A percentile compares a stretch with the other conserved stretches of the same genome.
These are phyloP conservation scores for Moesziomyces globuligerus DNA, from an alignment of 1,284 basidiomycete genomes.

Conservation along the genomic window DNA sequence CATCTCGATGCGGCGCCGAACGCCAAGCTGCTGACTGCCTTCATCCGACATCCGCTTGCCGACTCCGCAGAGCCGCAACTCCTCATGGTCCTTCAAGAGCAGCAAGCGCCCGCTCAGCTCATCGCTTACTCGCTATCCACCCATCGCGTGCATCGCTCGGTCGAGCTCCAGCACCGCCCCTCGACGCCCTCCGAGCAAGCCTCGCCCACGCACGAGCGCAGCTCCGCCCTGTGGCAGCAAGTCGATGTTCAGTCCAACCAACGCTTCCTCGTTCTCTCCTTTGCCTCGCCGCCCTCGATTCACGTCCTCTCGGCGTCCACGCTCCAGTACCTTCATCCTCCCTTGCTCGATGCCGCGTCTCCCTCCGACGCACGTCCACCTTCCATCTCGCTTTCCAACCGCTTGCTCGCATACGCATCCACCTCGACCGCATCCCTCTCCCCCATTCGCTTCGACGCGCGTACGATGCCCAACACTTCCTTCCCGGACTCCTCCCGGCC, in stretches of 20 bases:
- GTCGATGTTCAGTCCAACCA: slow-evolving; percentile 32
- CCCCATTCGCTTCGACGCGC: slow-evolving; percentile 19
- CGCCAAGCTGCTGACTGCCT: slow-evolving; percentile 16
- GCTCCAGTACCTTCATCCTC: slow-evolving; percentile 20
- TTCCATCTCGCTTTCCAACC: slow-evolving; percentile 33
- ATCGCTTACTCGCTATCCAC: slow-evolving; percentile 34
- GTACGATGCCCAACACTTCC: slow-evolving; percentile 10
- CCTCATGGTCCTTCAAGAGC: slow-evolving; percentile 19
- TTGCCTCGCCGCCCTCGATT: slow-evolving; percentile 31
- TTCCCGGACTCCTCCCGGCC: slow-evolving; percentile 16
- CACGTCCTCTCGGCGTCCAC: slow-evolving; percentile 30
- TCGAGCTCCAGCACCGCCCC: slow-evolving; percentile 16
- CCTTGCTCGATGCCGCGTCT: slow-evolving; percentile 16
- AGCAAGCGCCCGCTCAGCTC: slow-evolving; percentile 5
- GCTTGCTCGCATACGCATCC: slow-evolving; percentile 34
- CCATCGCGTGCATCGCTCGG: slow-evolving; percentile 24
- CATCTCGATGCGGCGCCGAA: neutral
- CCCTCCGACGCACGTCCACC: slow-evolving; percentile 8
- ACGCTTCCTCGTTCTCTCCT: slow-evolving; percentile 29
- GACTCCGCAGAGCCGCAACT: slow-evolving; percentile 12
- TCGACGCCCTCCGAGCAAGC: neutral
- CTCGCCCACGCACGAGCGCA: neutral
- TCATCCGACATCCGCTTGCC: slow-evolving; percentile 22
- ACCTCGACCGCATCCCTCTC: slow-evolving; percentile 4
- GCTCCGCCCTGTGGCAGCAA: slow-evolving; percentile 12